Percentiles rank a stretch among this genome's conserved stretches.
These are phyloP conservation scores for Podospora australis DNA, from an alignment of 495 filamentous ascomycete genomes.

Conservation along the genomic window DNA sequence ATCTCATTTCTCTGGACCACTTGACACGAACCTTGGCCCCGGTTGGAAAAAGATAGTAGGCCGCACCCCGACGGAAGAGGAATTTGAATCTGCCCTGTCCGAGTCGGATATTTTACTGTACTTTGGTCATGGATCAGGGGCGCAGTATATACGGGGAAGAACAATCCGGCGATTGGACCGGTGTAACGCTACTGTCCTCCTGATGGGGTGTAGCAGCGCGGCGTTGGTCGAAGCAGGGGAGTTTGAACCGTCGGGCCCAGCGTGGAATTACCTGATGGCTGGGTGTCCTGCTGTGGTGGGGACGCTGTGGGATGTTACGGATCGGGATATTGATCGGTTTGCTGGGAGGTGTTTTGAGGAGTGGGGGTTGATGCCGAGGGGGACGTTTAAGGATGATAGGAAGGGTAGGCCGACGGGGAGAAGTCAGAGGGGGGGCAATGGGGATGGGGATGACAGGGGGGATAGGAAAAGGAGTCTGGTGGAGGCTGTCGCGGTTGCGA, in stretches of 20 bases:
- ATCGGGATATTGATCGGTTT: constrained; percentile 92
- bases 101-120: constrained; percentile 70
- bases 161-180: constrained; percentile 70
- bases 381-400: constrained; percentile 24
- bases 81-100: constrained; percentile 60
- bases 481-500: constrained; percentile 68
- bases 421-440: constrained; percentile 16
- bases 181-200: constrained; percentile 62
- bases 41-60: constrained; percentile 60
- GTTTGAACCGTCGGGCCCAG: constrained; percentile 82
- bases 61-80: constrained; percentile 65
- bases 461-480: constrained; percentile 46
- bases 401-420: constrained; percentile 17
- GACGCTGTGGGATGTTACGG: constrained; percentile 96
- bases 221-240: constrained; percentile 72
- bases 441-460: no score
- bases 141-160: constrained; percentile 79
- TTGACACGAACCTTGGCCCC: constrained; percentile 43
- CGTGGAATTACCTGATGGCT: constrained; percentile 84
- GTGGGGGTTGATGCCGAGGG: constrained; percentile 66
- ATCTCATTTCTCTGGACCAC: constrained; percentile 56
- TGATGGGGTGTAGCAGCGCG: constrained; percentile 89
- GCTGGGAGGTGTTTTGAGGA: constrained; percentile 65
- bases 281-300: constrained; percentile 78
- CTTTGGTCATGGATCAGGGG: constrained; percentile 93